Evolutionary conservation across 371 early-diverging fungal species (phyloP).

Genomic region (Encephalitozoon intestinalis): DNA sequence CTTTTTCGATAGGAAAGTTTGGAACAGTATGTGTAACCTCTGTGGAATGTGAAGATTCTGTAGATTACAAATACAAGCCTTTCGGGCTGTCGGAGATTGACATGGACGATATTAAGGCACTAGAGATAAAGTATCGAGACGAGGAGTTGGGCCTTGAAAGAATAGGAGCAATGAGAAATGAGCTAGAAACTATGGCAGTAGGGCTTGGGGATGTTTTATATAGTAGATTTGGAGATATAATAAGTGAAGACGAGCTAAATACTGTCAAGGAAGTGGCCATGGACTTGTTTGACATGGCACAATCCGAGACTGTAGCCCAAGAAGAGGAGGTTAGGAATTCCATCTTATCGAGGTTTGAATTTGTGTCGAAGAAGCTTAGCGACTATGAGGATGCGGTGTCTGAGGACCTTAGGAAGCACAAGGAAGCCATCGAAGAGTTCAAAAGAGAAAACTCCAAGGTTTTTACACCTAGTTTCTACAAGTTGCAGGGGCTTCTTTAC

Average conservation of each 20-base stretch:
- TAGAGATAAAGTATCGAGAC: slow-evolving; percentile 19
- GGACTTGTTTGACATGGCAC: slow-evolving; percentile 21
- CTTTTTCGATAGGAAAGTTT: slow-evolving; percentile 24
- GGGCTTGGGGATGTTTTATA: slow-evolving; percentile 1
- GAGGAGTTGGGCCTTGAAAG: slow-evolving; percentile 20
- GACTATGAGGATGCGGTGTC: neutral
- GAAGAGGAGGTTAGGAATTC: slow-evolving; percentile 12
- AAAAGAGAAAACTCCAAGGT: neutral
- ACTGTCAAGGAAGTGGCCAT: slow-evolving; percentile 12
- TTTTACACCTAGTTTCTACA: slow-evolving; percentile 4
- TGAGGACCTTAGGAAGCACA: neutral
- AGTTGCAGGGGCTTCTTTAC: slow-evolving; percentile 15
- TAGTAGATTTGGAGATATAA: neutral
- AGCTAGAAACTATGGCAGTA: slow-evolving; percentile 17
- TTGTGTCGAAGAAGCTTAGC: slow-evolving; percentile 13
- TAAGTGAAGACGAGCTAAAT: slow-evolving; percentile 7
- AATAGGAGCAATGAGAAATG: slow-evolving; percentile 41
- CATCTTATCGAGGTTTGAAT: slow-evolving; percentile 1
- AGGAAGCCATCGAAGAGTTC: slow-evolving; percentile 3
- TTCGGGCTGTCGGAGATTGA: neutral
- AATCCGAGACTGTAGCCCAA: neutral
- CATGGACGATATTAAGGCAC: slow-evolving; percentile 2
- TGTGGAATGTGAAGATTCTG: neutral
- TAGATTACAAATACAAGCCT: slow-evolving; percentile 6
- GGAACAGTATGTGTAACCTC: slow-evolving; percentile 35